Evolutionary conservation across 106 monocot species (phyloP), one percentile per base, ranked within the genome.

Genomic region (Allium fistulosum): DNA sequence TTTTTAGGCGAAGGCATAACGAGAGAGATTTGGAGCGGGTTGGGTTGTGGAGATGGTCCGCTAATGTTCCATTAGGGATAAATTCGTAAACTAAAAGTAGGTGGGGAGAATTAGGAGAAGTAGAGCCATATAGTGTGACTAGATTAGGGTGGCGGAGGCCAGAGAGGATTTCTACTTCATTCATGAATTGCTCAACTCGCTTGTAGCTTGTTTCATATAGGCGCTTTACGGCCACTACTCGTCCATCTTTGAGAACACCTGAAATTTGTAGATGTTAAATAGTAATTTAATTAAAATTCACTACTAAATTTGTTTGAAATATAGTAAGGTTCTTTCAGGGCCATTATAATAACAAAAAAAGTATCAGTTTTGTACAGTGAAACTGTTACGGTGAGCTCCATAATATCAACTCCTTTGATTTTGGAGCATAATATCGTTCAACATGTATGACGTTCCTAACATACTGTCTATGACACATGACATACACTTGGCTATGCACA

Each of bases 111-210:
- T 63, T 74, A 74, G 46, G 70, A 14, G 84, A 75, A 51, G 84
- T 85, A 80, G 77, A 80, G 9, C 84, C 84, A 49, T 80, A 85
- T 46, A 85, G 74, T 10, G 68, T 71, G 10, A 85, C 84, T 2
- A 85, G 80, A 68, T 85, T 85, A 7, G 46, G 70, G 63, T 85
- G 84, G 11, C 80, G 80, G n/a, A 85, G 71, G 9, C 70, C 55
- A 68, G 80, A 80, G 53, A 72, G 72, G 63, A 72, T 62, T 16
- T 53, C 63, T 16, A 85, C 76, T 46, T 85, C 84, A 11, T 85
- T 85, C 48, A 62, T 26, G 70, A 85, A 85, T 37, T 72, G 72
- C 52, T 72, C 72, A 47, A 45, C 67, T 9, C 80, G 60, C 51
- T 75, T 77, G 77, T 58, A 80, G 59, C 74, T 80, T 61, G 66